Evolutionary conservation across 2,329 filamentous ascomycete genomes (phyloP).

Genomic region (Penicillium thymicola): DNA sequence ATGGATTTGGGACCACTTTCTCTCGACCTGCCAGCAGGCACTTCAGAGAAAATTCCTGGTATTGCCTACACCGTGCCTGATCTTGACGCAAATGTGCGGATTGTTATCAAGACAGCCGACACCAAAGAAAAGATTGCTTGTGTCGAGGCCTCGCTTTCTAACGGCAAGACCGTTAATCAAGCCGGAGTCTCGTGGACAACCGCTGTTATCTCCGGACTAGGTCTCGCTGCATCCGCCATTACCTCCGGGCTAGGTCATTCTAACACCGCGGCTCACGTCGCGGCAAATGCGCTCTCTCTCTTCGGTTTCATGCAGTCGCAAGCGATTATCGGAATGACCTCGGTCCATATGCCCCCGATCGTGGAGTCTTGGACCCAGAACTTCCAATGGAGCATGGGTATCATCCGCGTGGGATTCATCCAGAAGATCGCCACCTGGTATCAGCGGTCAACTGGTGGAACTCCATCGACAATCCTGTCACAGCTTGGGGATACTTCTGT

Average conservation of each 20-base stretch:
- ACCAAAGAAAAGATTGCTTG: conserved; percentile 70
- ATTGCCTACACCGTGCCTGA: conserved; percentile 90
- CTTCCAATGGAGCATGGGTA: conserved; percentile 97
- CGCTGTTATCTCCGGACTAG: conserved; percentile 80
- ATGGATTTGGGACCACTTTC: conserved; percentile 70
- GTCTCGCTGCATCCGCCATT: conserved; percentile 78
- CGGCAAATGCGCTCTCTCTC: conserved; percentile 87
- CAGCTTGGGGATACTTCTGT: conserved; percentile 73
- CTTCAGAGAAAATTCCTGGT: conserved; percentile 66
- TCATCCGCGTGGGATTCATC: conserved; percentile 83
- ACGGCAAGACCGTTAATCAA: conserved; percentile 88
- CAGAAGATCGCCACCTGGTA: conserved; percentile 93
- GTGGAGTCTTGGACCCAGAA: conserved; percentile 94
- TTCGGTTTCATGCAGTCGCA: conserved; percentile 94
- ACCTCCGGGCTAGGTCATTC: conserved; percentile 88
- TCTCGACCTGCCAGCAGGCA: conserved; percentile 55
- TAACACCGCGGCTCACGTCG: conserved; percentile 91
- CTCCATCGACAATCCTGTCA: conserved; percentile 73
- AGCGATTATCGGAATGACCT: conserved; percentile 82
- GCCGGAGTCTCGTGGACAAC: conserved; percentile 85
- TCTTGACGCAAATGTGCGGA: conserved; percentile 78
- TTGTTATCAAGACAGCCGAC: conserved; percentile 72
- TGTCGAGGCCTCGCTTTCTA: conserved; percentile 82
- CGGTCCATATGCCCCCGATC: conserved; percentile 78
- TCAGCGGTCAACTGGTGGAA: conserved; percentile 86